phyloP scores from a whole-genome alignment of 257 asterid genomes.

The Vinca minor region DNA sequence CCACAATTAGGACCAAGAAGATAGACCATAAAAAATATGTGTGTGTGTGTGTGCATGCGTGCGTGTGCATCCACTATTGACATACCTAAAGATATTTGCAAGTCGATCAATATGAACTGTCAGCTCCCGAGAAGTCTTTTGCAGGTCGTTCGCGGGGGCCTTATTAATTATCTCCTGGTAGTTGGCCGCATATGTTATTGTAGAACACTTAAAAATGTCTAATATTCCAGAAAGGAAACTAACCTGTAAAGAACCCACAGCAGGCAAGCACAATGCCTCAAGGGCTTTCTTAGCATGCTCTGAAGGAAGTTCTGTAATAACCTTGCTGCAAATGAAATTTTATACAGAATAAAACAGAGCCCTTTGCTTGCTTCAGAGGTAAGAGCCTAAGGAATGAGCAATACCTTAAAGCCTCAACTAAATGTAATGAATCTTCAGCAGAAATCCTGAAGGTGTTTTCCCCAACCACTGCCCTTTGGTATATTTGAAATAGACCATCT shows the following conservation, averaged over 20 bases:
- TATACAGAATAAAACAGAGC: conserved; percentile 22
- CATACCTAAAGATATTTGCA: conserved; percentile 83
- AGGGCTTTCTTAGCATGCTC: conserved; percentile 91
- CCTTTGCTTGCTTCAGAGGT: conserved; percentile 9
- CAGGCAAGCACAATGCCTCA: conserved; percentile 80
- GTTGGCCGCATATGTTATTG: conserved; percentile 27
- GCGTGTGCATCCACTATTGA: conserved; percentile 3
- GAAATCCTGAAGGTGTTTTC: conserved; percentile 93
- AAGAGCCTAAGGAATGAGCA: conserved; percentile 15
- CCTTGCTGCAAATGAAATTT: conserved; percentile 58
- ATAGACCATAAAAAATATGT: background rate
- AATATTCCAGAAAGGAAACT: conserved; percentile 24
- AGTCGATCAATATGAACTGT: conserved; percentile 95
- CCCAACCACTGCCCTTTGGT: conserved; percentile 78
- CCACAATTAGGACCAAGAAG: conserved; percentile 18
- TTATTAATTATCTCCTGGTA: conserved; percentile 78
- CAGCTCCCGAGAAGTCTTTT: conserved; percentile 82
- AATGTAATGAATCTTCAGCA: conserved; percentile 83
- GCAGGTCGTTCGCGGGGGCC: conserved; percentile 74
- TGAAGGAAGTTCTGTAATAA: conserved; percentile 84
- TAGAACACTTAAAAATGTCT: conserved; percentile 10
- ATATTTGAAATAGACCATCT: conserved; percentile 83
- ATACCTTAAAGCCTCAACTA: conserved; percentile 96
- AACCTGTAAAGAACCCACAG: conserved; percentile 78
- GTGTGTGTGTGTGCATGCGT: background rate